phyloP scores from a whole-genome alignment of 768 basidiomycete species.

The Serendipita sp. region DNA sequence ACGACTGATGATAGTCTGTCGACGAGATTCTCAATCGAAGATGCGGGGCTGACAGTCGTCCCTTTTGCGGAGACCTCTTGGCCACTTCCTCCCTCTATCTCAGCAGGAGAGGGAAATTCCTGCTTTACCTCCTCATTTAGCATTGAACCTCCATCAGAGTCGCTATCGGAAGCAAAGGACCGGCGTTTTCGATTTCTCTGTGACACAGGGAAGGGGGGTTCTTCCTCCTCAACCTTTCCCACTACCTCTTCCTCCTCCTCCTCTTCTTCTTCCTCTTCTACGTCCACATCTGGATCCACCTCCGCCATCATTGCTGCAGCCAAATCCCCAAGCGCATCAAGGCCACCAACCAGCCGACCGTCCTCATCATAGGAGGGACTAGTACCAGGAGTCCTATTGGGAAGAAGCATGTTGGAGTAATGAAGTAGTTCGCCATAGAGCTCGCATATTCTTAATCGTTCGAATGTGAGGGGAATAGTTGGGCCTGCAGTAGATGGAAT shows the following conservation, averaged over 20 bases:
- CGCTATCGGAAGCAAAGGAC: conserved; percentile 3
- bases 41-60: neutral
- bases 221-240: neutral
- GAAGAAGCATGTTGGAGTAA: conserved; percentile 92
- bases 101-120: neutral
- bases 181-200: neutral
- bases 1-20: neutral
- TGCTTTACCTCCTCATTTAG: neutral
- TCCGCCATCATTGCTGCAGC: conserved; percentile 64
- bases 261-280: conserved; percentile 37
- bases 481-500: conserved; percentile 58
- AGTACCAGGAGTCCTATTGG: conserved; percentile 63
- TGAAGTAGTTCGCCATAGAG: conserved; percentile 92
- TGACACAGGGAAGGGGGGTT: conserved; percentile 30
- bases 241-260: conserved; percentile 49
- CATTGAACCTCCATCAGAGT: neutral
- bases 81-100: neutral
- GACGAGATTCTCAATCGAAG: neutral
- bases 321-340: conserved; percentile 68
- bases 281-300: conserved; percentile 37
- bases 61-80: neutral
- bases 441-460: conserved; percentile 91
- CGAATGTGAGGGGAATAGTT: conserved; percentile 72
- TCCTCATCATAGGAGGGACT: conserved; percentile 61
- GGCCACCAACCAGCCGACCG: conserved; percentile 76